These are phyloP conservation scores for Euphorbia pulcherrima DNA, from an alignment of 345 rosid species.

Conservation along the genomic window DNA sequence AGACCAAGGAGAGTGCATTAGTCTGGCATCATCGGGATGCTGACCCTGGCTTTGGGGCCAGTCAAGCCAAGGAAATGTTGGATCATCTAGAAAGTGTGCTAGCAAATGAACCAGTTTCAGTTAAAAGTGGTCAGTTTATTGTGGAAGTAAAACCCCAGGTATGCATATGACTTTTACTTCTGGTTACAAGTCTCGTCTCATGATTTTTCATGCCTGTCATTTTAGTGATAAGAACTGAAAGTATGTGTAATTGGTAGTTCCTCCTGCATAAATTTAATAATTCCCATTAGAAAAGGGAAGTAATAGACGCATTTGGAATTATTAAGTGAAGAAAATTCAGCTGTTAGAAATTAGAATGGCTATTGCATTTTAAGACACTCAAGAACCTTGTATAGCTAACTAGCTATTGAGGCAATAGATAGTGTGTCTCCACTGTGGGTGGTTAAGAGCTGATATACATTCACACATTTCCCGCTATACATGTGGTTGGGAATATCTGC, in stretches of 20 bases:
- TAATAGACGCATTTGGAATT: neutral
- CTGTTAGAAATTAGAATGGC: neutral
- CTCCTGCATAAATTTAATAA: neutral
- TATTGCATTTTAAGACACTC: neutral
- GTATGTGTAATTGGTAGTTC: neutral
- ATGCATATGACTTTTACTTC: constrained; percentile 1
- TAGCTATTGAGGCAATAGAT: neutral
- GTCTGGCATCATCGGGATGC: constrained; percentile 82
- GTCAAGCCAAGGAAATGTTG: constrained; percentile 74
- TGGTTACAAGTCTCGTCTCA: neutral
- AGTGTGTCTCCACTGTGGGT: neutral
- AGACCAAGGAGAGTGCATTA: constrained; percentile 63
- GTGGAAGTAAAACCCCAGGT: constrained; percentile 86
- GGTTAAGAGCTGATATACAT: neutral
- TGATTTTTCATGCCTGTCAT: neutral
- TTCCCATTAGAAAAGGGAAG: neutral
- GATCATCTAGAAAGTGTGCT: constrained; percentile 75
- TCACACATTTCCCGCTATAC: neutral
- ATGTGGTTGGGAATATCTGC: neutral
- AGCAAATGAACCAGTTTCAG: constrained; percentile 68
- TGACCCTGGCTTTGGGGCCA: constrained; percentile 66
- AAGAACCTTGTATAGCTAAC: neutral
- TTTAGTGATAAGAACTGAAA: neutral
- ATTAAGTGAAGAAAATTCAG: neutral
- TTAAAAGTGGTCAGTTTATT: constrained; percentile 64